A percentile compares a stretch with the other conserved stretches of the same genome.
Evolutionary conservation across 2,329 filamentous ascomycete species (phyloP).

Genomic region (Byssothecium circinans): DNA sequence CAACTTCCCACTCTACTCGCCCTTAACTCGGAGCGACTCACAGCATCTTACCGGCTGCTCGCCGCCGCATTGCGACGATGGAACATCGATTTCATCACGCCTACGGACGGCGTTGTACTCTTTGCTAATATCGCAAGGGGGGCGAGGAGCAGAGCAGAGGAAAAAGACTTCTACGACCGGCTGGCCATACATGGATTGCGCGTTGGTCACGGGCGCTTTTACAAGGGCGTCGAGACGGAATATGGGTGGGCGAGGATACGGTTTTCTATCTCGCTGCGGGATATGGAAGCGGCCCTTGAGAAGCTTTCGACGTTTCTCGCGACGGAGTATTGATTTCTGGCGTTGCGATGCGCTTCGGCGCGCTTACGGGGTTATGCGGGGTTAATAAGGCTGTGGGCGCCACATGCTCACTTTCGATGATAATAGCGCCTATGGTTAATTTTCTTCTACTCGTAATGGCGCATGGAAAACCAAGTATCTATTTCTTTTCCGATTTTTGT

Average conservation of each 20-base stretch:
- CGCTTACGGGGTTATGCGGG: too few relatives aligned
- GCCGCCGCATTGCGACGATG: constrained; percentile 14
- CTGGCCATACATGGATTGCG: constrained; percentile 22
- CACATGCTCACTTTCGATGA: too few relatives aligned
- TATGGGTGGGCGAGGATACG: constrained; percentile 34
- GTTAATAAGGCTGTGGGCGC: too few relatives aligned
- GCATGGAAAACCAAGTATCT: too few relatives aligned
- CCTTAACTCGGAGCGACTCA: constrained; percentile 26
- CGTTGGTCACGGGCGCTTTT: constrained; percentile 19
- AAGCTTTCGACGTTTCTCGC: constrained; percentile 12
- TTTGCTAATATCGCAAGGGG: constrained; percentile 25
- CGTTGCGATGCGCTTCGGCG: not conserved
- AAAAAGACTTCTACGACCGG: constrained; percentile 20
- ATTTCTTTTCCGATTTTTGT: too few relatives aligned
- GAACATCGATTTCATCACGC: constrained; percentile 22
- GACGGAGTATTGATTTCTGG: not conserved
- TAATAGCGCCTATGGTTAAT: too few relatives aligned
- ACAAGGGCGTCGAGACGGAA: constrained; percentile 29
- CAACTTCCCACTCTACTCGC: constrained; percentile 30
- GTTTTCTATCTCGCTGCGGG: constrained; percentile 19
- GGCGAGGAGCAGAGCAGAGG: constrained; percentile 18
- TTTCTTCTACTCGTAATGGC: too few relatives aligned
- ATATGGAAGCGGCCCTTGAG: constrained; percentile 19
- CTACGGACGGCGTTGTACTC: constrained; percentile 32
- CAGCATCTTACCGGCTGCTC: constrained; percentile 23